A percentile compares a stretch with the other conserved stretches of the same genome.
Conservation (phyloP, 169 alveolate genomes). For the Plasmodium billcollinsi region DNA sequence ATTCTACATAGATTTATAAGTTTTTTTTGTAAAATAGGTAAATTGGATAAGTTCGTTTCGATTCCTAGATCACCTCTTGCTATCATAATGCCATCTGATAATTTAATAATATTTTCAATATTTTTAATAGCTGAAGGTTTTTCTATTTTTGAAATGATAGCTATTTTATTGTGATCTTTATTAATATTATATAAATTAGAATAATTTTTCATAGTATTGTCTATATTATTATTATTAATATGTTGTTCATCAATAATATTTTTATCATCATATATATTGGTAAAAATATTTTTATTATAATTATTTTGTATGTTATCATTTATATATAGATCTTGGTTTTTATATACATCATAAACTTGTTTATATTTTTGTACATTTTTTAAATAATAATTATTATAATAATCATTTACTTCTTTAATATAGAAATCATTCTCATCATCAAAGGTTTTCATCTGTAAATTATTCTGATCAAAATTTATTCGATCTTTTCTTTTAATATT, state of each 20-base stretch:
- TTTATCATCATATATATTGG: not conserved
- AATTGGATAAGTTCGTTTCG: slow-evolving; percentile 96
- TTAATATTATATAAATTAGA: slow-evolving; percentile 72
- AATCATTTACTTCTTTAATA: slow-evolving; percentile 72
- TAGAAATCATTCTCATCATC: slow-evolving; percentile 65
- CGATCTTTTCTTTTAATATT: slow-evolving; percentile 78
- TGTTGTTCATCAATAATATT: not conserved
- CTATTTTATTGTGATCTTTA: slow-evolving; percentile 83
- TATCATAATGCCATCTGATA: slow-evolving; percentile 97
- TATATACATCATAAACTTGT: slow-evolving; percentile 48
- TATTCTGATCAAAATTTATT: slow-evolving; percentile 61
- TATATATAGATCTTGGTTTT: slow-evolving; percentile 37
- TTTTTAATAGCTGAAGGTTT: slow-evolving; percentile 94
- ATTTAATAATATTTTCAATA: slow-evolving; percentile 92
- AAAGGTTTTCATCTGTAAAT: slow-evolving; percentile 35
- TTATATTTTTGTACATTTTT: slow-evolving; percentile 49
- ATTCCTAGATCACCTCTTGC: slow-evolving; percentile 99
- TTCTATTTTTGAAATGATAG: slow-evolving; percentile 96
- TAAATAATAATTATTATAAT: slow-evolving; percentile 64
- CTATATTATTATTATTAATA: not conserved
- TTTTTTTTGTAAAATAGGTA: slow-evolving; percentile 93
- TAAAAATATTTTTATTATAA: not conserved
- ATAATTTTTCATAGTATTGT: slow-evolving; percentile 7
- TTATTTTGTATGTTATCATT: slow-evolving; percentile 1
- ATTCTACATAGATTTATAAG: slow-evolving; percentile 85